Base-by-base conservation (phyloP, 257 asterid species). In the Solanum sejunctum region DNA sequence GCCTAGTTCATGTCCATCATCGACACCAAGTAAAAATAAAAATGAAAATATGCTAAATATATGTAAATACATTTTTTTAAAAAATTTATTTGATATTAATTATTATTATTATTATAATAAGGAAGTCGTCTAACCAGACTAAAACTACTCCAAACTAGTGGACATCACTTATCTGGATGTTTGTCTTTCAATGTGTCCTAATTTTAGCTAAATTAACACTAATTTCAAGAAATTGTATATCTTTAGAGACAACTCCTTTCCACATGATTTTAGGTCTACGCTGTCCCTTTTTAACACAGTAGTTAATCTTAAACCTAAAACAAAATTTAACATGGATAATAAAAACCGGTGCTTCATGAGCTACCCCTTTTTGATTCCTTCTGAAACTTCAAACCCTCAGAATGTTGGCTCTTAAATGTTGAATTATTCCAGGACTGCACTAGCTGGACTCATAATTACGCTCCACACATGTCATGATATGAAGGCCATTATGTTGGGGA, bases 401-500 rank as follows among this genome's bases (percentile, higher is more conserved):
- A 26, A 6, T 16, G 63, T 51, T 73, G 57, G 39, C 61, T 75
- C 82, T 26, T 77, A 13, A 47, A 17, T 84, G 66, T 58, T 56
- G n/a, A 47, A 13, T 51, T n/a, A 73, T 18, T 88, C 15, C 90
- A 93, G 97, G 86, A 91, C 92, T 58, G 88, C 97, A 20, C 89
- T 93, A 18, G 94, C 95, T 71, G 97, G 96, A 64, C 93, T 92
- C 6, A 90, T 91, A 86, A 85, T 90, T 23, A 57, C 92, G 90
- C 88, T 83, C 43, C 85, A 66, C 51, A 57, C 95, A 2, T 97
- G 98, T 84, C 98, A 95, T 63, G 98, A 95, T 85, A 93, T 95
- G 97, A 92, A 93, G 90, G 92, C 97, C 13, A 86, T 92, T 82
- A 91, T 97, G 67, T 86, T 95, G 90, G 98, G 98, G 75, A 95